phyloP scores from a whole-genome alignment of 139 green algal genomes.

The Diplosphaera chodatii region DNA sequence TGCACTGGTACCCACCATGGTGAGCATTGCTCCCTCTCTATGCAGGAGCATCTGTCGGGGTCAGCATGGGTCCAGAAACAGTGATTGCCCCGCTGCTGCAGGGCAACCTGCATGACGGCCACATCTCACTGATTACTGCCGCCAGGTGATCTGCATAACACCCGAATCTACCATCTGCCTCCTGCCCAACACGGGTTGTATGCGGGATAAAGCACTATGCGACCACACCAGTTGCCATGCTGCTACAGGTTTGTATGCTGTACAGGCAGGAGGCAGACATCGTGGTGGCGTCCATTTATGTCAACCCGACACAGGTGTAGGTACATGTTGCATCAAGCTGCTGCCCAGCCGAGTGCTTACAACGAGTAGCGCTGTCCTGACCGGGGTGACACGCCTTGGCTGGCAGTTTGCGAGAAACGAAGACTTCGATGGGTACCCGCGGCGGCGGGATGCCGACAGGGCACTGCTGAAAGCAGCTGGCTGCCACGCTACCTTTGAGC shows the following conservation, averaged over 20 bases:
- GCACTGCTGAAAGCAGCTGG: constrained; percentile 57
- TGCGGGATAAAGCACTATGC: no score
- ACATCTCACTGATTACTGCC: constrained; percentile 78
- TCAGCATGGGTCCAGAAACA: no score
- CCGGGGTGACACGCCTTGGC: no score
- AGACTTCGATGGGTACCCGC: constrained; percentile 93
- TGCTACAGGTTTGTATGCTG: no score
- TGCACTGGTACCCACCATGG: constrained; percentile 96
- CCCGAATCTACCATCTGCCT: background rate
- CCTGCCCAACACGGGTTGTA: background rate
- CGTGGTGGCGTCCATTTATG: constrained; percentile 93
- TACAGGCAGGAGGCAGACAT: constrained; percentile 65
- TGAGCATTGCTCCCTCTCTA: background rate
- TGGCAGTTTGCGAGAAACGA: constrained; percentile 80
- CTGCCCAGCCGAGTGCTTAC: no score
- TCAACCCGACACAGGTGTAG: constrained; percentile 95
- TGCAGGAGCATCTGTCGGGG: background rate
- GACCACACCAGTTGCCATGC: no score
- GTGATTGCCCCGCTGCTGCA: constrained; percentile 23
- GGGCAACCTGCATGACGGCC: constrained; percentile 91
- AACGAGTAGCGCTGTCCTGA: no score
- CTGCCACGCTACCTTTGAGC: constrained; percentile 75
- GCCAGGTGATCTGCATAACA: constrained; percentile 43
- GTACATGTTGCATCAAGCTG: no score
- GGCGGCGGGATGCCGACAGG: constrained; percentile 54